These are phyloP conservation scores for Carpinus viminea DNA, from an alignment of 306 rosid genomes.

Conservation along the genomic window DNA sequence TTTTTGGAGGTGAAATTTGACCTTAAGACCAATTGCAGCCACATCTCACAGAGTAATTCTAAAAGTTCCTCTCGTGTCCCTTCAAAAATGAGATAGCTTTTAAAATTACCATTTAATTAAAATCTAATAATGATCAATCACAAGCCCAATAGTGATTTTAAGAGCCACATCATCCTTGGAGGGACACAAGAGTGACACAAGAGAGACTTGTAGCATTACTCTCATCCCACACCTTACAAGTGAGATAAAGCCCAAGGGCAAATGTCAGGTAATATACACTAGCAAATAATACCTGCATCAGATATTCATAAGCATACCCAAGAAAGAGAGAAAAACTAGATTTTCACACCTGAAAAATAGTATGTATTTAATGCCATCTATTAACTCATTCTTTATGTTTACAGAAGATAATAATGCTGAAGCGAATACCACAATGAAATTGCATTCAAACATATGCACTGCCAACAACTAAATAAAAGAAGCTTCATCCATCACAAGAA, in stretches of 20 bases:
- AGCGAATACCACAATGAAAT: not conserved
- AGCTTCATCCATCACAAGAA: slow-evolving; percentile 2
- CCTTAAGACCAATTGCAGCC: not conserved
- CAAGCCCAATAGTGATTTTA: too few species aligned
- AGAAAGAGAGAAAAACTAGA: not conserved
- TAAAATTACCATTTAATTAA: too few species aligned
- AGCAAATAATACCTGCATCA: not conserved
- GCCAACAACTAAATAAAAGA: not conserved
- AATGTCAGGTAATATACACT: not conserved
- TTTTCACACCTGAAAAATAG: not conserved
- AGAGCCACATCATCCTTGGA: too few species aligned
- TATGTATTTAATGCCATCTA: not conserved
- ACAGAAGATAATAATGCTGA: not conserved
- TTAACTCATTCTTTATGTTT: not conserved
- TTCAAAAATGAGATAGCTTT: too few species aligned
- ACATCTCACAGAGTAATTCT: too few species aligned
- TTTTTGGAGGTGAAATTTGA: not conserved
- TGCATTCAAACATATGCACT: not conserved
- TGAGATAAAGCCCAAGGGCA: not conserved
- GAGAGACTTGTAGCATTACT: too few species aligned
- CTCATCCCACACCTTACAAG: not conserved
- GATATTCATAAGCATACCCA: not conserved
- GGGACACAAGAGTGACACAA: too few species aligned
- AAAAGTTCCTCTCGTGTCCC: too few species aligned
- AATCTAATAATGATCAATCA: too few species aligned